Conservation (phyloP, 2,329 filamentous ascomycete species). For the Apiospora rasikravindrae region DNA sequence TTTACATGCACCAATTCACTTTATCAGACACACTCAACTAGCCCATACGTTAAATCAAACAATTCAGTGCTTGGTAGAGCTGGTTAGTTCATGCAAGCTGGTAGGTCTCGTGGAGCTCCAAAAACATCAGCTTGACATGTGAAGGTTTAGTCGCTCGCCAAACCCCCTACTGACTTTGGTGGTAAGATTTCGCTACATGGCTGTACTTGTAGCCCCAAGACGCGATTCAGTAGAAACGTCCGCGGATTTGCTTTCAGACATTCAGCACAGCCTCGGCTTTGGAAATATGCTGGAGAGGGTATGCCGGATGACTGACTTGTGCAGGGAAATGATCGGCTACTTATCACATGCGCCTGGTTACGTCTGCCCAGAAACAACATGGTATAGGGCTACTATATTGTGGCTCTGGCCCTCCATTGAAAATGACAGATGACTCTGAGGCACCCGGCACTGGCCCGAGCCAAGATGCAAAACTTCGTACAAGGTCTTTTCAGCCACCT, state of each 20-base stretch:
- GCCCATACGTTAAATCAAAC: not conserved
- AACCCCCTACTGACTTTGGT: not conserved
- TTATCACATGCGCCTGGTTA: not conserved
- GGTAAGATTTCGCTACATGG: not conserved
- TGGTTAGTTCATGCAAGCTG: not conserved
- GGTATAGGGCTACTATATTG: not conserved
- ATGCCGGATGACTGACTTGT: slow-evolving; percentile 13
- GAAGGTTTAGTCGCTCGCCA: not conserved
- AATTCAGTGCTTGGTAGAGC: not conserved
- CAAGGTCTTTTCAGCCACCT: not conserved
- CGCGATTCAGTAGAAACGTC: slow-evolving; percentile 7
- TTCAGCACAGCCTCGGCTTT: not conserved
- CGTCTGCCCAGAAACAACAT: not conserved
- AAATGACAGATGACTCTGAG: too few species aligned
- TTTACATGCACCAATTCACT: not conserved
- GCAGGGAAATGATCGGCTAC: not conserved
- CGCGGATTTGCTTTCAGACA: not conserved
- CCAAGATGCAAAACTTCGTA: not conserved
- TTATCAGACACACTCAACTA: not conserved
- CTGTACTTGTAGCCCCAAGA: not conserved
- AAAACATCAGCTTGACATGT: slow-evolving; percentile 8
- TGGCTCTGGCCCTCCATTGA: not conserved
- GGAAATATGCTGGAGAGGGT: not conserved
- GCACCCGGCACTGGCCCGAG: not conserved
- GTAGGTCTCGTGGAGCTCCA: not conserved